Conservation (phyloP, 495 filamentous ascomycete genomes). For the Aspergillus funiculosus region DNA sequence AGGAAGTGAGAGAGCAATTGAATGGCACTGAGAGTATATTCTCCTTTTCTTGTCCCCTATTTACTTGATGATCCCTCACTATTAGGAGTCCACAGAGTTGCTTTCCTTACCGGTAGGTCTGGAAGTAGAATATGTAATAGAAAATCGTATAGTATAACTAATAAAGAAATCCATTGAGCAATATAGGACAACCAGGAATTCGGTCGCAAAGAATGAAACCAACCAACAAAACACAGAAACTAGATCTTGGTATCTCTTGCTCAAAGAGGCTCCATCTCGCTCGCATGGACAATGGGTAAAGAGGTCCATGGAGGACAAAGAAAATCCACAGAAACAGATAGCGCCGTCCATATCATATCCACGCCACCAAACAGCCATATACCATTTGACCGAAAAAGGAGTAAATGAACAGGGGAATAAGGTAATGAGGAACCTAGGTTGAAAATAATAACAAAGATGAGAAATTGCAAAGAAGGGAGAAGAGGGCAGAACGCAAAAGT, state of each 20-base stretch:
- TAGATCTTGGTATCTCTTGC: conserved; percentile 46
- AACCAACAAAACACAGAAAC: conserved; percentile 21
- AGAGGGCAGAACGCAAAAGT: conserved; percentile 29
- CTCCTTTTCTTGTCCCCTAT: too few species aligned
- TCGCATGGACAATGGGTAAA: conserved; percentile 32
- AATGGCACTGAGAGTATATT: too few species aligned
- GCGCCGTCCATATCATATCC: conserved; percentile 42
- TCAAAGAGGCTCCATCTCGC: conserved; percentile 43
- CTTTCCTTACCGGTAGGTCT: too few species aligned
- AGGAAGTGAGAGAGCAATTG: too few species aligned
- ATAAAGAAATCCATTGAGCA: conserved; percentile 12
- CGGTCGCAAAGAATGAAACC: conserved; percentile 9
- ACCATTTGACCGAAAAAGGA: conserved; percentile 28
- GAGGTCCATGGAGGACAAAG: conserved; percentile 25
- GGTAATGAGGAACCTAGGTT: conserved; percentile 10
- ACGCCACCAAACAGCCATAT: conserved; percentile 31
- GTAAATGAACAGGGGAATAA: conserved; percentile 25
- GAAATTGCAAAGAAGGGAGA: conserved; percentile 15
- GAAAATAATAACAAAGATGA: conserved; percentile 14
- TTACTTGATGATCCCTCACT: too few species aligned
- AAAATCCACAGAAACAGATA: conserved; percentile 35
- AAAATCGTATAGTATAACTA: conserved; percentile 1
- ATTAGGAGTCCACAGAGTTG: too few species aligned
- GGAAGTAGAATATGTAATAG: conserved; percentile 6
- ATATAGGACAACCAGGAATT: conserved; percentile 6